These are phyloP conservation scores for Coleophoma cylindrospora DNA, from an alignment of 2,329 filamentous ascomycete genomes.

Conservation along the genomic window DNA sequence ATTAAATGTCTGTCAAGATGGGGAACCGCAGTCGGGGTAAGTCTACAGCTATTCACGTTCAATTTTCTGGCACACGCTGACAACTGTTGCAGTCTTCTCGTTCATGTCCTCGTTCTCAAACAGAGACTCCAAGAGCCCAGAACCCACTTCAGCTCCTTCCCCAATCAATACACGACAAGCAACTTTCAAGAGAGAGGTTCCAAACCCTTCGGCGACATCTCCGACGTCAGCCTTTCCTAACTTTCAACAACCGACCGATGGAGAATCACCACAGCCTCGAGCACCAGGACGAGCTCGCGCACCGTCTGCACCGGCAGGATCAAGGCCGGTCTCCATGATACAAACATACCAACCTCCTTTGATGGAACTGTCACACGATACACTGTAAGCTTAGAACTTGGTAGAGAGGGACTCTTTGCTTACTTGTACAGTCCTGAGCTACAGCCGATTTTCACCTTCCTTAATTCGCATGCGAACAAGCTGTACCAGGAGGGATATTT, in stretches of 20 bases:
- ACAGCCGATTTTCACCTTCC: slow-evolving; percentile 86
- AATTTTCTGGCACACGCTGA: slow-evolving; percentile 7
- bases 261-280: slow-evolving; percentile 24
- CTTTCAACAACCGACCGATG: slow-evolving; percentile 5
- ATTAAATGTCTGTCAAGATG: slow-evolving; percentile 20
- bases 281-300: slow-evolving; percentile 33
- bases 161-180: slow-evolving; percentile 12
- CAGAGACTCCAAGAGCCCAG: slow-evolving; percentile 28
- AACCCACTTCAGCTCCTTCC: slow-evolving; percentile 24
- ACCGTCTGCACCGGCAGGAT: slow-evolving; percentile 34
- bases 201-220: slow-evolving; percentile 32
- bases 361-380: slow-evolving; percentile 82
- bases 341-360: slow-evolving; percentile 80
- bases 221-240: slow-evolving; percentile 4
- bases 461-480: slow-evolving; percentile 95
- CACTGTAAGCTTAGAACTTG: slow-evolving; percentile 39
- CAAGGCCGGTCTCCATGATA: slow-evolving; percentile 79
- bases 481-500: slow-evolving; percentile 98
- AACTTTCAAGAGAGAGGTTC: slow-evolving; percentile 13
- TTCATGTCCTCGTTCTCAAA: slow-evolving; percentile 80
- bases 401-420: too few relatives aligned
- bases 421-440: slow-evolving; percentile 59
- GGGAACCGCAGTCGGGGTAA: slow-evolving; percentile 27
- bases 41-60: slow-evolving; percentile 6
- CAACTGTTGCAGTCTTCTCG: slow-evolving; percentile 61